A percentile compares a stretch with the other conserved stretches of the same genome.
Evolutionary conservation across 2,329 filamentous ascomycete genomes (phyloP).

Genomic region (Colletotrichum sp.): DNA sequence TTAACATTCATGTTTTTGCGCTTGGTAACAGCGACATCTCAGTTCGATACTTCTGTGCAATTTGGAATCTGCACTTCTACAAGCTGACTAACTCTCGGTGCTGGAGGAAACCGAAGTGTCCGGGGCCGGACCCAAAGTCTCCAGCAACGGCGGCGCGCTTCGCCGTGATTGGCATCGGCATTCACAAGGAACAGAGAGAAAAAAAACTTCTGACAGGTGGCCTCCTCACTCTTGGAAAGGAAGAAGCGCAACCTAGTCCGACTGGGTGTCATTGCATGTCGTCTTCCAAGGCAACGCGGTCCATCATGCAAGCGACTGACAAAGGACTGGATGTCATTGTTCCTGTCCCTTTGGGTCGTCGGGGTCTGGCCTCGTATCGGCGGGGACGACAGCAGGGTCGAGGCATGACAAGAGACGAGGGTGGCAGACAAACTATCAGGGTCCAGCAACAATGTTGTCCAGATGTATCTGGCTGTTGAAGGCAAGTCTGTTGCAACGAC

Average conservation of each 20-base stretch:
- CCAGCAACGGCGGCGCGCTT: not conserved
- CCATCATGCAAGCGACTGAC: not conserved
- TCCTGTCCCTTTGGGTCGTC: not conserved
- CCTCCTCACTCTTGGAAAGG: not conserved
- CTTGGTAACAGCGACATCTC: not conserved
- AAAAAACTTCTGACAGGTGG: not conserved
- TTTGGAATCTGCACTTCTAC: not conserved
- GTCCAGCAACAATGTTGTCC: not conserved
- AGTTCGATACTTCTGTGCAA: not conserved
- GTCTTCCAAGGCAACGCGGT: not conserved
- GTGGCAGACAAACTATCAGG: not conserved
- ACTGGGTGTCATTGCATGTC: not conserved
- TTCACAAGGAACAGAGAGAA: not conserved
- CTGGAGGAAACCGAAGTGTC: not conserved
- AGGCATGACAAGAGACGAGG: not conserved
- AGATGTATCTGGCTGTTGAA: not conserved
- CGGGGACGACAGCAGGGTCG: not conserved
- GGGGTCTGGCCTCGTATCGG: not conserved
- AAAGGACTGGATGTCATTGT: not conserved
- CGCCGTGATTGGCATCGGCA: not conserved
- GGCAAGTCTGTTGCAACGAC: slow-evolving; percentile 4
- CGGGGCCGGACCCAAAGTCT: not conserved
- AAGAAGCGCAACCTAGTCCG: not conserved
- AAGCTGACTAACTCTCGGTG: not conserved
- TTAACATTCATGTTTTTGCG: not conserved